Evolutionary conservation across 2,329 filamentous ascomycete genomes (phyloP).

Genomic region (Exophiala calicioides): DNA sequence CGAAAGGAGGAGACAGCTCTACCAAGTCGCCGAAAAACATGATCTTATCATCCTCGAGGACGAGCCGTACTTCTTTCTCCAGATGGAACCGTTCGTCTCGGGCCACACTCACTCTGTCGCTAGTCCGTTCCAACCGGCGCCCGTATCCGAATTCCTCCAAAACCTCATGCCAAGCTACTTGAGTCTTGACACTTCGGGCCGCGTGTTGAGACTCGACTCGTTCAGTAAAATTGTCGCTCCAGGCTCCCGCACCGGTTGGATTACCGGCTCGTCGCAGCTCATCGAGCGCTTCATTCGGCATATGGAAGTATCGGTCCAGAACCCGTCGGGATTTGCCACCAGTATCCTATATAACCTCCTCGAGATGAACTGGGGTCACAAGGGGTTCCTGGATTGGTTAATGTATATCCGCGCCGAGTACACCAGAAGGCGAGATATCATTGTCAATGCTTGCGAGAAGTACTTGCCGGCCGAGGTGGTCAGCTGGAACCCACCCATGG

Average conservation of each 20-base stretch:
- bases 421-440: slow-evolving; percentile 72
- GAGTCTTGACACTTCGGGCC: slow-evolving; percentile 79
- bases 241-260: slow-evolving; percentile 80
- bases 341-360: slow-evolving; percentile 83
- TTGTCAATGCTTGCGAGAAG: slow-evolving; percentile 77
- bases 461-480: slow-evolving; percentile 73
- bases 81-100: slow-evolving; percentile 71
- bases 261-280: slow-evolving; percentile 82
- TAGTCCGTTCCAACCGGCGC: slow-evolving; percentile 52
- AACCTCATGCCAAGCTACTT: slow-evolving; percentile 73
- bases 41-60: slow-evolving; percentile 87
- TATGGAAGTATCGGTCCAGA: slow-evolving; percentile 80
- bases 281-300: slow-evolving; percentile 80
- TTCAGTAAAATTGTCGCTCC: slow-evolving; percentile 91
- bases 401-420: slow-evolving; percentile 79
- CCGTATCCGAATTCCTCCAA: slow-evolving; percentile 70
- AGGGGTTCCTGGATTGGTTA: slow-evolving; percentile 86
- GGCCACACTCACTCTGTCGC: slow-evolving; percentile 41
- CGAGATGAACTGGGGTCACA: slow-evolving; percentile 92
- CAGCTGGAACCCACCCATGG: slow-evolving; percentile 74
- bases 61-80: slow-evolving; percentile 92
- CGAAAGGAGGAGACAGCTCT: slow-evolving; percentile 69
- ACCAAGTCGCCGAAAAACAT: slow-evolving; percentile 77
- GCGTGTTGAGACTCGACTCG: slow-evolving; percentile 86
- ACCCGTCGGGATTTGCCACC: slow-evolving; percentile 81